Evolutionary conservation across 768 basidiomycete species (phyloP).

Genomic region (Leccinum disarticulatum): DNA sequence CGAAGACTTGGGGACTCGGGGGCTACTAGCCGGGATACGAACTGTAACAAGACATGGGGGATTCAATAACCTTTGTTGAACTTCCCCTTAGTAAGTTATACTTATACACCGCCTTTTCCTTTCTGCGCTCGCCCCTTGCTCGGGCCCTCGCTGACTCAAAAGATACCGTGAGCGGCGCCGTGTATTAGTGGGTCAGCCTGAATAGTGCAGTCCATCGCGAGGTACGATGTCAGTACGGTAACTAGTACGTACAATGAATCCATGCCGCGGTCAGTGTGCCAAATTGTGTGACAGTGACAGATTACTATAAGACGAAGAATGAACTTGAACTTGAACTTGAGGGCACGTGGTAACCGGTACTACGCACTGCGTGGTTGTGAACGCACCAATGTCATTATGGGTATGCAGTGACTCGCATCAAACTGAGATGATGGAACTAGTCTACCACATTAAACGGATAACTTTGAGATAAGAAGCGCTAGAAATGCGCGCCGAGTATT

Average conservation of each 20-base stretch:
- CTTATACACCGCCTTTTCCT: not conserved
- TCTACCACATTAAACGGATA: too few species aligned
- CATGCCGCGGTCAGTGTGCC: not conserved
- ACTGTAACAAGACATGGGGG: not conserved
- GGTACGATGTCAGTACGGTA: not conserved
- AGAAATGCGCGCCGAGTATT: too few species aligned
- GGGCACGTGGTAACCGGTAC: too few species aligned
- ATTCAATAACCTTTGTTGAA: not conserved
- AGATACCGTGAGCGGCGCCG: not conserved
- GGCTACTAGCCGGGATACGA: not conserved
- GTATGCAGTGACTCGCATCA: not conserved
- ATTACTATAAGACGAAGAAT: too few species aligned
- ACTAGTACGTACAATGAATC: not conserved
- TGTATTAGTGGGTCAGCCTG: too few species aligned
- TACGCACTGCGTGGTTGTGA: too few species aligned
- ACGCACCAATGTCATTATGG: too few species aligned
- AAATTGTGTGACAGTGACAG: too few species aligned
- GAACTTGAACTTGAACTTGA: too few species aligned
- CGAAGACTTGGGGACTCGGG: not conserved
- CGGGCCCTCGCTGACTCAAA: not conserved
- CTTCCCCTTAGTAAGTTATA: not conserved
- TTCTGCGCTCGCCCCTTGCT: not conserved
- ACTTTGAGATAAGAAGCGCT: too few species aligned
- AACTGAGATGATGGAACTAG: not conserved
- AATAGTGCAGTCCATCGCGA: not conserved